A percentile compares a stretch with the other conserved stretches of the same genome.
Evolutionary conservation across 345 rosid species (phyloP).

Genomic region (Camelina neglecta): DNA sequence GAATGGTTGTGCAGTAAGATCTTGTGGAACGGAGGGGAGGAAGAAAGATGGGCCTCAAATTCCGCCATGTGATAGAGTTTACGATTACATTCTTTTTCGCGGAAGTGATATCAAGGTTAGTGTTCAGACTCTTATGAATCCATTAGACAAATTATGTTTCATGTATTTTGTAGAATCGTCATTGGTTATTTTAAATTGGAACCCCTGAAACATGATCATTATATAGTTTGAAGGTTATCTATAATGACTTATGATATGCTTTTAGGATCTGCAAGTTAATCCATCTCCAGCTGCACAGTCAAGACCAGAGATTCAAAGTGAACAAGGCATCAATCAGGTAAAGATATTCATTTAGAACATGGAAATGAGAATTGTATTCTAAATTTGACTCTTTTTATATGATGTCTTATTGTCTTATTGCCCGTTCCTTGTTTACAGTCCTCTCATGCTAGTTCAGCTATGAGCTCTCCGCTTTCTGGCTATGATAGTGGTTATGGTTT

Average conservation of each 20-base stretch:
- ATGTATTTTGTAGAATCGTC: background rate
- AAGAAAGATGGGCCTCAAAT: constrained; percentile 64
- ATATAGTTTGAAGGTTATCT: background rate
- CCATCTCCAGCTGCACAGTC: constrained; percentile 74
- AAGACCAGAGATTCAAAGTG: constrained; percentile 35
- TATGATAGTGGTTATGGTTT: constrained; percentile 28
- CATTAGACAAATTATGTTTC: background rate
- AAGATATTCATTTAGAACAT: constrained; percentile 13
- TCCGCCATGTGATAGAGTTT: constrained; percentile 55
- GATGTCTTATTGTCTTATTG: background rate
- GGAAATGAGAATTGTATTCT: background rate
- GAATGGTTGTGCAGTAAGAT: constrained; percentile 51
- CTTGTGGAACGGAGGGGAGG: constrained; percentile 69
- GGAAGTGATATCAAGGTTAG: constrained; percentile 69
- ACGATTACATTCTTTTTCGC: constrained; percentile 64
- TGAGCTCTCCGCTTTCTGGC: constrained; percentile 33
- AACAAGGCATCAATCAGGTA: background rate
- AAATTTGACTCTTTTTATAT: background rate
- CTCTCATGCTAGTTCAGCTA: constrained; percentile 19
- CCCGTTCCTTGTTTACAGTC: constrained; percentile 28
- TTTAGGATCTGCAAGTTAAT: constrained; percentile 90
- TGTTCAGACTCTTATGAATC: background rate
- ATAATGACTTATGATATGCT: background rate
- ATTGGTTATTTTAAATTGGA: background rate
- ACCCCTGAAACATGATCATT: background rate